Evolutionary conservation across 345 rosid genomes (phyloP).

Genomic region (Acer negundo): DNA sequence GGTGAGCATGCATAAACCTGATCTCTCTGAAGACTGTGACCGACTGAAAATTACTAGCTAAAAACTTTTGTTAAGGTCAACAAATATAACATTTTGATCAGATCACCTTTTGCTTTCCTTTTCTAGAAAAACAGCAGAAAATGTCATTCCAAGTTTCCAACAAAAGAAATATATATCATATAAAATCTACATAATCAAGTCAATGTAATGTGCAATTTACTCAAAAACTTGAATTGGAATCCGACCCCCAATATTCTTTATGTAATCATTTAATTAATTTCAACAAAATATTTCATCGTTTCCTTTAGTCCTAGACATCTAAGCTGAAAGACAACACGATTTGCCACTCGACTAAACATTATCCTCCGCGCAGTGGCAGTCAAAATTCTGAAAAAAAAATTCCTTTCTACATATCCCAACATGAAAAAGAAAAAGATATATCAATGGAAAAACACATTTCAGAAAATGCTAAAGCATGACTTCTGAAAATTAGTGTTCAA

Average conservation of each 20-base stretch:
- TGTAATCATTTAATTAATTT: constrained; percentile 17
- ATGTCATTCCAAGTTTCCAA: neutral
- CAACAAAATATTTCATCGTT: constrained; percentile 20
- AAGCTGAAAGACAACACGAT: constrained; percentile 25
- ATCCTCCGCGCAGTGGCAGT: constrained; percentile 20
- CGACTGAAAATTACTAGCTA: no score
- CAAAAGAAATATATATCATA: neutral
- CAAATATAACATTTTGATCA: no score
- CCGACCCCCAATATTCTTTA: constrained; percentile 13
- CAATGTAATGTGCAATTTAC: neutral
- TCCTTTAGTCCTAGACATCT: constrained; percentile 26
- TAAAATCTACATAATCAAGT: neutral
- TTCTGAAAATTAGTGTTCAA: constrained; percentile 31
- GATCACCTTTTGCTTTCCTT: no score
- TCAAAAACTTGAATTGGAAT: neutral
- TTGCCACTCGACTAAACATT: constrained; percentile 29
- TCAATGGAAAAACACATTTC: constrained; percentile 26
- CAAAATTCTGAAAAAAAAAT: constrained; percentile 26
- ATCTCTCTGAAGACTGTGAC: no score
- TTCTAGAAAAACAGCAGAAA: no score
- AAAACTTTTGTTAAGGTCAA: no score
- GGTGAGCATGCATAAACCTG: no score
- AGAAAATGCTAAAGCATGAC: constrained; percentile 23
- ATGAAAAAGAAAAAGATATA: constrained; percentile 27
- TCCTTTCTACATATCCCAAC: constrained; percentile 29